Evolutionary conservation across 2,329 filamentous ascomycete genomes (phyloP).

Genomic region (Neopestalotiopsis rosae): DNA sequence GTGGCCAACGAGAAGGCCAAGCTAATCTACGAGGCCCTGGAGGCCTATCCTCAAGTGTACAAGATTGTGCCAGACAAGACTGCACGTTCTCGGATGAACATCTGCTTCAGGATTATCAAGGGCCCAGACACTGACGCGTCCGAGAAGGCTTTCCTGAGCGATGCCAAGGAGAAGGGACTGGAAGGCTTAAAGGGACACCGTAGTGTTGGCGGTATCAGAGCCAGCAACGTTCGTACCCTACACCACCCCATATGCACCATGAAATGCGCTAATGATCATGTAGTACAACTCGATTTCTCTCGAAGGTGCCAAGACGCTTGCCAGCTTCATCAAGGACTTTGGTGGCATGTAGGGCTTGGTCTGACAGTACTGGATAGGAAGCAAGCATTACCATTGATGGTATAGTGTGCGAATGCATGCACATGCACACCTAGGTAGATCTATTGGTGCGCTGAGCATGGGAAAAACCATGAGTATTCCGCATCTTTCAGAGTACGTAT

Average conservation of each 20-base stretch:
- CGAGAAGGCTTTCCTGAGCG: slow-evolving; percentile 81
- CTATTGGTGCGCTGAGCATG: not conserved
- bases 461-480: not conserved
- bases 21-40: slow-evolving; percentile 78
- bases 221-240: slow-evolving; percentile 60
- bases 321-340: slow-evolving; percentile 12
- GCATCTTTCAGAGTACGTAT: not conserved
- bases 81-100: slow-evolving; percentile 88
- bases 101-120: slow-evolving; percentile 80
- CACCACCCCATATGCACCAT: not conserved
- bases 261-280: not conserved
- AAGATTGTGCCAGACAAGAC: slow-evolving; percentile 75
- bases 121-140: slow-evolving; percentile 67
- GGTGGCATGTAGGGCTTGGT: slow-evolving; percentile 6
- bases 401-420: not conserved
- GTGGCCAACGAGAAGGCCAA: slow-evolving; percentile 76
- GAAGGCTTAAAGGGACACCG: slow-evolving; percentile 89
- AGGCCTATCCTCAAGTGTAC: slow-evolving; percentile 76
- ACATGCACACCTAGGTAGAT: not conserved
- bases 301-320: slow-evolving; percentile 70
- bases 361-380: not conserved
- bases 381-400: not conserved
- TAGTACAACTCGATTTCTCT: slow-evolving; percentile 82
- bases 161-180: slow-evolving; percentile 70
- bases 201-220: slow-evolving; percentile 83